These are phyloP conservation scores for Fusarium sp. DNA, from an alignment of 2,329 filamentous ascomycete genomes.

Conservation along the genomic window DNA sequence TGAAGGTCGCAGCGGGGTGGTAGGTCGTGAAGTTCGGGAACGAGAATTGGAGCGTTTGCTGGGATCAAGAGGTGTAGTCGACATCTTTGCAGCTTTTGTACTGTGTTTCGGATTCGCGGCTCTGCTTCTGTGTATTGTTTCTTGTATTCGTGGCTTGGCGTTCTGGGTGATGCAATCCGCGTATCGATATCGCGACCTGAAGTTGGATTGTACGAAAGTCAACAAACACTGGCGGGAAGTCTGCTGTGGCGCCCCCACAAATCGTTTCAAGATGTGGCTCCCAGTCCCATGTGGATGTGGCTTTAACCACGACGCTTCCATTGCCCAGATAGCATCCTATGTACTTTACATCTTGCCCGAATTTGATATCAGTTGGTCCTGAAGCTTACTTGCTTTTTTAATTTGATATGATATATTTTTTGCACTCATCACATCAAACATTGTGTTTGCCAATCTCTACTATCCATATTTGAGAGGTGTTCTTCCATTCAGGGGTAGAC, in stretches of 20 bases:
- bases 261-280: slow-evolving; percentile 19
- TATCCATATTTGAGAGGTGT: not conserved
- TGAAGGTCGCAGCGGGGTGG: slow-evolving; percentile 89
- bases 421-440: not conserved
- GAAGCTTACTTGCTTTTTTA: no score
- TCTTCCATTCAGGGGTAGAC: not conserved
- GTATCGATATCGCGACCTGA: slow-evolving; percentile 3
- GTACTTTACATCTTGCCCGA: slow-evolving; percentile 1
- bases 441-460: not conserved
- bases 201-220: slow-evolving; percentile 25
- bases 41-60: slow-evolving; percentile 67
- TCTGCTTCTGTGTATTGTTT: not conserved
- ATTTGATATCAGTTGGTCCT: not conserved
- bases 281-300: slow-evolving; percentile 23
- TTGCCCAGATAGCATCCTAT: not conserved
- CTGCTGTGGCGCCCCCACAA: slow-evolving; percentile 30
- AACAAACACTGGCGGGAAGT: slow-evolving; percentile 19
- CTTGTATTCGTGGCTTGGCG: not conserved
- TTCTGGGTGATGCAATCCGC: not conserved
- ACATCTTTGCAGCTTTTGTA: slow-evolving; percentile 29
- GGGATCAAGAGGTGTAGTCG: slow-evolving; percentile 42
- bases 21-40: slow-evolving; percentile 78
- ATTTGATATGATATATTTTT: not conserved
- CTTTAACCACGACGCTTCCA: slow-evolving; percentile 2
- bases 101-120: not conserved